These are phyloP conservation scores for Rhizophagus prolifer DNA, from an alignment of 192 early-diverging fungal species.

Conservation along the genomic window DNA sequence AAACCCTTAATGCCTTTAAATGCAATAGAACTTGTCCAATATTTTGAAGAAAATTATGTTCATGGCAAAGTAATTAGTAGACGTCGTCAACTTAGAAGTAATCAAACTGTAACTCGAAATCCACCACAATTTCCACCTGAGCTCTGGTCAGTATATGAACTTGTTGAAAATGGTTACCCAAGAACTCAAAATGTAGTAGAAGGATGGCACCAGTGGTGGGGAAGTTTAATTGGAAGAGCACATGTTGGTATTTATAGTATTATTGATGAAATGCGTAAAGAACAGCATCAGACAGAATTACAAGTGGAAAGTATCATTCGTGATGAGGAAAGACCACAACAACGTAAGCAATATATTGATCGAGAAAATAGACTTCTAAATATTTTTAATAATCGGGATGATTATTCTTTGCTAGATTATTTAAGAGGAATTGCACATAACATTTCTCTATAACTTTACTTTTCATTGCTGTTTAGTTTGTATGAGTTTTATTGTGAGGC, in stretches of 20 bases:
- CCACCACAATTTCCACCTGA: conserved; percentile 10
- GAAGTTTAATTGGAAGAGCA: conserved; percentile 2
- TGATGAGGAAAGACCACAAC: neutral
- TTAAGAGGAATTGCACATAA: conserved; percentile 13
- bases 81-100: neutral
- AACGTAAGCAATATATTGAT: neutral
- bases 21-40: neutral
- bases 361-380: neutral
- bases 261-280: conserved; percentile 25
- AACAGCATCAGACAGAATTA: neutral
- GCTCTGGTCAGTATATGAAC: neutral
- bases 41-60: conserved; percentile 18
- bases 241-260: conserved; percentile 18
- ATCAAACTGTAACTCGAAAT: neutral
- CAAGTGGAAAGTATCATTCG: neutral
- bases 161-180: neutral
- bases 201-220: neutral
- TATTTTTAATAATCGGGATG: conserved; percentile 2
- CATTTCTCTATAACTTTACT: neutral
- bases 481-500: too few relatives aligned
- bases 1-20: neutral
- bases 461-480: too few relatives aligned
- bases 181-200: conserved; percentile 7
- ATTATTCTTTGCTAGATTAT: neutral
- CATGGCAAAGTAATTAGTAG: neutral